Evolutionary conservation across 352 stramenopile species (phyloP).

Genomic region (Globisporangium emineosum): DNA sequence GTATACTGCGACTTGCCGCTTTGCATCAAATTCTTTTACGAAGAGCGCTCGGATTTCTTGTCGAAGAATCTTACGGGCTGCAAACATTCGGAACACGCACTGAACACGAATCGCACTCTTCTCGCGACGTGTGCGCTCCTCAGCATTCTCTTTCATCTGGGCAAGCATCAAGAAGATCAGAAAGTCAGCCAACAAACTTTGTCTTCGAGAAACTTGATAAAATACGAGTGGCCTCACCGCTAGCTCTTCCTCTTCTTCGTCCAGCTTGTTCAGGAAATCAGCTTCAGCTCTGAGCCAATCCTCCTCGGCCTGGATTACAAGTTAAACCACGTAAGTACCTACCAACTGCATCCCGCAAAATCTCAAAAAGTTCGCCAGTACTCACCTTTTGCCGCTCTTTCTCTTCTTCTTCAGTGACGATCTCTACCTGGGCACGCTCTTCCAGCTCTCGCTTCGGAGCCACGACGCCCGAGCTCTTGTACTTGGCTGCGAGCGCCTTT

Average conservation of each 20-base stretch:
- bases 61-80: constrained; percentile 45
- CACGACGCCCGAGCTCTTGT: constrained; percentile 41
- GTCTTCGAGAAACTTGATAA: background rate
- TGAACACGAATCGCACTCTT: constrained; percentile 48
- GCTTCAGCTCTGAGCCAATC: constrained; percentile 55
- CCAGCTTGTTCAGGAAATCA: constrained; percentile 48
- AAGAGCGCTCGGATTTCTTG: constrained; percentile 44
- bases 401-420: constrained; percentile 46
- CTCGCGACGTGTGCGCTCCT: constrained; percentile 31
- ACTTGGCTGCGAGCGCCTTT: constrained; percentile 39
- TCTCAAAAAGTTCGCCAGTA: background rate
- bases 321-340: constrained; percentile 1
- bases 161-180: background rate
- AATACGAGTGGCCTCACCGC: constrained; percentile 24
- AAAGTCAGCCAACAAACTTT: no score
- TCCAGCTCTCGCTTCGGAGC: constrained; percentile 41
- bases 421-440: constrained; percentile 55
- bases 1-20: constrained; percentile 38
- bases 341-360: background rate
- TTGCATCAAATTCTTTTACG: constrained; percentile 55
- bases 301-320: constrained; percentile 27
- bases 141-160: constrained; percentile 41
- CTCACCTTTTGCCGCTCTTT: constrained; percentile 36
- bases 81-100: constrained; percentile 55
- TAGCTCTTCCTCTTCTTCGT: constrained; percentile 40